Evolutionary conservation across 306 rosid genomes (phyloP), one percentile per base, ranked within the genome.

Genomic region (Begonia loranthoides): DNA sequence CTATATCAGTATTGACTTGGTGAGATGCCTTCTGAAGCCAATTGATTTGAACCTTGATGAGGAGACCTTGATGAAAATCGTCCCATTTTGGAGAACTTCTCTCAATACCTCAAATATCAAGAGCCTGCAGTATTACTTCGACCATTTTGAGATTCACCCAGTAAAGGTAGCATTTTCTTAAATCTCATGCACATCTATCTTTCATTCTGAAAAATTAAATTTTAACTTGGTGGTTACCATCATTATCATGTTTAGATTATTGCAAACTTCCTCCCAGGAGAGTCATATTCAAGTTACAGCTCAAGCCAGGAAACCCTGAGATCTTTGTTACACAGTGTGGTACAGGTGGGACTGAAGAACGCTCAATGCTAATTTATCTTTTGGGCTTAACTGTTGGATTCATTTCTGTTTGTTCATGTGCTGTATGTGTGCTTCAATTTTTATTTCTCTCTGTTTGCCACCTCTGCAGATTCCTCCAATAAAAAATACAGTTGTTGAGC

Each of bases 91-190:
- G 97, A 82, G 97, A 70, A 74, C 79, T 16, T 89, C 97, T 69
- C 83, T 89, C 17, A 72, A 73, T 55, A 68, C 69, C 60, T 73
- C 81, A 50, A 73, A 61, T 38, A 12, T 63, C n/a, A 67, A 63
- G 64, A 84, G 93, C 67, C 80, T 66, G 56, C 87, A 75, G 65
- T 77, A 65, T 66, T 89, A 89, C 66, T 89, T 89, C 67, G 95
- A 89, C 61, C 85, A 89, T 72, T 85, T 89, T 74, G 97, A 89
- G 79, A 80, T 89, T 67, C 95, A 82, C 54, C 97, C 97, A 6
- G 75, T 89, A 65, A 89, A 85, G 97, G 97, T 88, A 33, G 62
- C 55, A 50, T 58, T 53, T 63, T 61, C 63, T 41, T 39, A 50
- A 28, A 28, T 28, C 36, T 5, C 36, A 28, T 28, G 36, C 36